Conservation (phyloP, 495 filamentous ascomycete genomes). For the Penicillium turbatum region DNA sequence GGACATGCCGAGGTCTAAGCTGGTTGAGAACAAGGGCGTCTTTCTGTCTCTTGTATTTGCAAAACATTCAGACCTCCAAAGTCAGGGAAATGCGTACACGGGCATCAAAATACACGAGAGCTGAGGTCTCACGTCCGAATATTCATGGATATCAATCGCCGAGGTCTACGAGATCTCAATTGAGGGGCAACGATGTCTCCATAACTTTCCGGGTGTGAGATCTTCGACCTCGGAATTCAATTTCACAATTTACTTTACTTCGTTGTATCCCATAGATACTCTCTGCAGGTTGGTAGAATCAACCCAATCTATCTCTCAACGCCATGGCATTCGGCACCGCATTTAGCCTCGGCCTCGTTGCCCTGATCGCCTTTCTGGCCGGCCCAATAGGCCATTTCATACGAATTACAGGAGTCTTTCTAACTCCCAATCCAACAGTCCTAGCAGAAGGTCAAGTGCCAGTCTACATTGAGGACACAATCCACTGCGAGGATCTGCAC, state of each 20-base stretch:
- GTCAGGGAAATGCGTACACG: no score
- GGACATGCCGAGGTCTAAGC: no score
- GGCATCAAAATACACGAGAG: no score
- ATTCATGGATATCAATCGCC: not conserved
- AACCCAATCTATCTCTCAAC: not conserved
- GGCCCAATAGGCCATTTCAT: conserved; percentile 25
- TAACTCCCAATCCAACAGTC: conserved; percentile 22
- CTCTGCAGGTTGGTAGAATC: not conserved
- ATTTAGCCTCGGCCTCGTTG: conserved; percentile 31
- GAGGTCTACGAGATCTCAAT: not conserved
- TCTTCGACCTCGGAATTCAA: no score
- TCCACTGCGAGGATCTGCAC: conserved; percentile 58
- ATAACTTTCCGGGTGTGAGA: no score
- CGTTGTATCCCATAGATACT: not conserved
- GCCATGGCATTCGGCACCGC: conserved; percentile 24
- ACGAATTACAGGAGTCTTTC: conserved; percentile 29
- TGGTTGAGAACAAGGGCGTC: no score
- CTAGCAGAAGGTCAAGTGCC: conserved; percentile 35
- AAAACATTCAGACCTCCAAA: no score
- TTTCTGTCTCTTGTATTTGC: no score
- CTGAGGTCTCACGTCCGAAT: no score
- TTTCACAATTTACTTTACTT: no score
- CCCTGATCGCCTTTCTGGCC: conserved; percentile 33
- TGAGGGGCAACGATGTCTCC: not conserved
- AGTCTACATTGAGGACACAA: conserved; percentile 47